Base-by-base conservation (phyloP, 176 grass and related monocot species). In the Phoenix dactylifera region DNA sequence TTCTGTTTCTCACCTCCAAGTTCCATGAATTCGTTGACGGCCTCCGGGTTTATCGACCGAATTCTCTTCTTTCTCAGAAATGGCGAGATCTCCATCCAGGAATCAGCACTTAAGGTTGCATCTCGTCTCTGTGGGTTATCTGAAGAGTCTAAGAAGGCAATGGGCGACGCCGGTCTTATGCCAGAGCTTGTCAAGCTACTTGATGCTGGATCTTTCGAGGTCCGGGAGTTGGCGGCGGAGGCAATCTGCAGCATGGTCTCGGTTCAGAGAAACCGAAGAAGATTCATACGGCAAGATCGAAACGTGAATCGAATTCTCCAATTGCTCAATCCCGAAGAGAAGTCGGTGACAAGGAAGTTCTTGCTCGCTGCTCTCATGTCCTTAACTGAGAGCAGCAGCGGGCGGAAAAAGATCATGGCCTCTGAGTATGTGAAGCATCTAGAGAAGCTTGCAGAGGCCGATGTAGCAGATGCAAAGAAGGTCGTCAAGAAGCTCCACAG, bases 81-180 rank as follows among this genome's bases (percentile, higher is more conserved):
- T 75, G 79, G 70, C 20, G 94, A 83, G 60, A 50, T 22, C 48
- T 72, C 76, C 17, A 64, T 76, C 19, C 88, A 98, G 72, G 72
- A 93, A 51, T 64, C 70, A 58, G 76, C 84, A 0, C 64, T 98
- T 4, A 98, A 89, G 67, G 56, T 79, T 0, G 63, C 71, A 66
- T 76, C 75, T 51, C 66, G 77, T 24, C 70, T 98, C 52, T 88
- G 84, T 51, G 68, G 58, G 51, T n/a, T 79, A 16, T 98, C 84
- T 14, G 84, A 88, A 56, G 84, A 76, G 59, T 52, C 71, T 2
- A 98, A 67, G 66, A 92, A 85, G 54, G 75, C 85, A 16, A 80
- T 89, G 78, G 93, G 93, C n/a, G 76, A 92, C 39, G 76, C 72
- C 49, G 82, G 84, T 24, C 76, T 98, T 79, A 92, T 98, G 87